Evolutionary conservation across 2,329 filamentous ascomycete species (phyloP), one percentile per base, ranked within the genome.

Genomic region (Fusarium agapanthi): DNA sequence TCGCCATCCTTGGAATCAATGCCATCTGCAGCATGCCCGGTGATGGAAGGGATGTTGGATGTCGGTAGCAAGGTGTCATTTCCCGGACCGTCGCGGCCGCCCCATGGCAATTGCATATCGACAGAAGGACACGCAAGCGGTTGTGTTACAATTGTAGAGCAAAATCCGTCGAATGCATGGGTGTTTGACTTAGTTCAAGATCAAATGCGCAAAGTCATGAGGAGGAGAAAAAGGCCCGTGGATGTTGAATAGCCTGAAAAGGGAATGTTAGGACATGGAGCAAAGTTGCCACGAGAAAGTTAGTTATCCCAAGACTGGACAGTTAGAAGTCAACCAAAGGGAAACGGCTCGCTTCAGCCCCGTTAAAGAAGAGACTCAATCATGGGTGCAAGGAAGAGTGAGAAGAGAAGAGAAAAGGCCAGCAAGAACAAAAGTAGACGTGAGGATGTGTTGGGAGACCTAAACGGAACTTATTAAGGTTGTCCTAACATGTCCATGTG

Each of bases 31-130:
- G 74, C 62, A 41, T 75, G 73, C 34, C 77, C 77, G 3, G 76
- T 77, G 58, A 83, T 82, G 67, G 76, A 78, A 24, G 82, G 82
- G 59, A 80, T 75, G 59, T 74, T 78, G 43, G 81, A 70, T 40
- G 78, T 80, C 24, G 82, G 82, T 34, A 84, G 76, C 43, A 83
- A 72, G 64, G 79, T 71, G 57, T 79, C 76, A 57, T 79, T 72
- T 57, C 74, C 76, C 24, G 79, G 77, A 70, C 78, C 78, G 37
- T 80, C 74, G 60, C 74, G 80, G 61, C 78, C 81, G 41, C 76
- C 68, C 81, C 81, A 83, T 69, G 82, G 81, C 58, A 83, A 71
- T 71, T 83, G 81, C 82, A 84, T 84, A 58, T 73, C 78, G 68
- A 69, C 41, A 60, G 54, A 60, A 65, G 59, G 47, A 67, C 70